Evolutionary conservation across 257 asterid species (phyloP).

Genomic region (Solanum chmielewskii): DNA sequence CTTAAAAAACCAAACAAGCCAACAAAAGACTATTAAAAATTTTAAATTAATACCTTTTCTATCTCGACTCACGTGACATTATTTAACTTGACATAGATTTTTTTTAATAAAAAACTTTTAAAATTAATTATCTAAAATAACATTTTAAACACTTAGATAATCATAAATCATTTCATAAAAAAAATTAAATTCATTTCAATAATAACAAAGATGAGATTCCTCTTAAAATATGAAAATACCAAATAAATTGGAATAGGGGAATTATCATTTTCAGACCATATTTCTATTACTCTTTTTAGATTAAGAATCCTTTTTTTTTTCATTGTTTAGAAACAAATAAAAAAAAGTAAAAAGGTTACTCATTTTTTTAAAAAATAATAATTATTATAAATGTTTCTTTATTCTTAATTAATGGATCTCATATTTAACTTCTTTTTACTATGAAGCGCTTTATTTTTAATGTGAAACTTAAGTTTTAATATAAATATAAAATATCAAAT

Average conservation of each 20-base stretch:
- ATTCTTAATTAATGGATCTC: background rate
- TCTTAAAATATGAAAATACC: no score
- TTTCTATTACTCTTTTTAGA: background rate
- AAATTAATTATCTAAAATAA: no score
- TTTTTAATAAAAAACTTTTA: background rate
- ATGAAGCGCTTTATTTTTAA: rapidly evolving
- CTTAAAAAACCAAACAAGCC: background rate
- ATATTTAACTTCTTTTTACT: no score
- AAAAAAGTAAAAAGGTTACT: background rate
- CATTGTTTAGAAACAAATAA: background rate
- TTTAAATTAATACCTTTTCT: no score
- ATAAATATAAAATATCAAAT: no score
- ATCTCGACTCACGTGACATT: background rate
- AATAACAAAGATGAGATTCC: no score
- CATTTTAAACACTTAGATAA: no score
- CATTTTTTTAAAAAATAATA: rapidly evolving
- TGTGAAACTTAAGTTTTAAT: rapidly evolving
- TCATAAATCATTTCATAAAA: background rate
- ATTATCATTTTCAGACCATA: background rate
- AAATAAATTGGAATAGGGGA: background rate
- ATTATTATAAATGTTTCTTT: no score
- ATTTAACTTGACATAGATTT: background rate
- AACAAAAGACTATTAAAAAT: no score
- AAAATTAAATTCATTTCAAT: no score
- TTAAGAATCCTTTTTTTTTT: background rate